Conservation (phyloP, 208 protist species). For the Naegleria gruberi region DNA sequence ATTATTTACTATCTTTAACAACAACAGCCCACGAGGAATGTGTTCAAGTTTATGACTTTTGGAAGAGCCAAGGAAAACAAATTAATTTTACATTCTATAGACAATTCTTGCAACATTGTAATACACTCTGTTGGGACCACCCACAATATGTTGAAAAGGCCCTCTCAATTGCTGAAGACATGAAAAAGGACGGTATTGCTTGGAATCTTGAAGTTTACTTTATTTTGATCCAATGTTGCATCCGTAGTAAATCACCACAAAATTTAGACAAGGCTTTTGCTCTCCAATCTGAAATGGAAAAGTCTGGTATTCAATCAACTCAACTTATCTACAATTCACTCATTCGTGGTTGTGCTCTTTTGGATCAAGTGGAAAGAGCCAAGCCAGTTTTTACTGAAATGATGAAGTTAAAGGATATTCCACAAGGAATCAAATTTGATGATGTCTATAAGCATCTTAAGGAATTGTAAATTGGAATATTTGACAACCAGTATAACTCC, state of each 20-base stretch:
- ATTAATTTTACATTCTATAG: constrained; percentile 1
- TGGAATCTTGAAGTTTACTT: background rate
- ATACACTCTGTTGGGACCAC: background rate
- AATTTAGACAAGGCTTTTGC: background rate
- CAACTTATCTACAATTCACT: background rate
- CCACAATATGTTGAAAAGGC: background rate
- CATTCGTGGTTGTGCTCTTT: background rate
- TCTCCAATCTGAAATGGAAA: background rate
- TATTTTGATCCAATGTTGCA: background rate
- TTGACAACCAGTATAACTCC: too few relatives aligned
- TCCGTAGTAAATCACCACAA: background rate
- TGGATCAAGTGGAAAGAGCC: background rate
- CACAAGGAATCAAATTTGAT: background rate
- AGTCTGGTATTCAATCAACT: background rate
- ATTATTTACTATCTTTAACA: background rate
- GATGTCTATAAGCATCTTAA: background rate
- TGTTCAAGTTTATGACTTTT: background rate
- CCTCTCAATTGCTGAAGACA: background rate
- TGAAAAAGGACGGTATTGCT: background rate
- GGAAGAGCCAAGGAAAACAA: background rate
- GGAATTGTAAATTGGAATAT: background rate
- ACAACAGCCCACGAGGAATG: background rate
- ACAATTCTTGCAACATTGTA: background rate
- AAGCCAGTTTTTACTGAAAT: background rate
- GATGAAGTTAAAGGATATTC: background rate